Evolutionary conservation across 1,139 yeast species (phyloP), one percentile per base, ranked within the genome.

Genomic region (Protomyces inouyei): DNA sequence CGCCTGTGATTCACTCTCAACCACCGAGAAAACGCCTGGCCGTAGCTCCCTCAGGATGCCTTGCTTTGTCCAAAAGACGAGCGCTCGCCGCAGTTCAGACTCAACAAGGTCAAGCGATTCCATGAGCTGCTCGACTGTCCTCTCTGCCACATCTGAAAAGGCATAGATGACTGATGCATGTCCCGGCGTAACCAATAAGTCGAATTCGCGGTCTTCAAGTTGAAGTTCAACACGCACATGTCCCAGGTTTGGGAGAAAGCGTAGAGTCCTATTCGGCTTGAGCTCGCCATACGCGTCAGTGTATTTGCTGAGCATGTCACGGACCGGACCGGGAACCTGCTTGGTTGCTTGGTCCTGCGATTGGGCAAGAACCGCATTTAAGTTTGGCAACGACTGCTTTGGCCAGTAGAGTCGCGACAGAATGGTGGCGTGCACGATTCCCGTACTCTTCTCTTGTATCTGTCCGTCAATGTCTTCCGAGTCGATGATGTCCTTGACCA

Each of bases 401-500:
- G 60, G 57, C 61, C 60, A 48, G 38, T 52, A 52, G 3, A 57
- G 52, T 61, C 68, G 56, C 40, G 53, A 43, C 37, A 45, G 18
- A 12, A 60, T 52, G 25, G 63, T 59, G 5, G 63, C 16, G 40
- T 59, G 63, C 6, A 59, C 36, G 36, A 51, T 46, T 6, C 55
- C 60, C 32, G 32, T 51, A n/a, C 23, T 60, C 9, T 56, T 32
- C 52, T 56, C 56, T n/a, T 21, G 16, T 12, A 38, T 32, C n/a
- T 25, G 36, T 28, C 32, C 35, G 61, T 76, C 76, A 21, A 72
- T 65, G 35, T 73, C 57, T 61, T 69, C 59, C 67, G 74, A 73
- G 35, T 75, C 76, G 10, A 68, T 56, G 37, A 92, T 80, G 74
- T 93, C 98, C 55, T 83, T 77, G 35, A 91, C 79, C 98, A 93